These are phyloP conservation scores for Xerocomus brunneocitrinus DNA, from an alignment of 768 basidiomycete species.

Conservation along the genomic window DNA sequence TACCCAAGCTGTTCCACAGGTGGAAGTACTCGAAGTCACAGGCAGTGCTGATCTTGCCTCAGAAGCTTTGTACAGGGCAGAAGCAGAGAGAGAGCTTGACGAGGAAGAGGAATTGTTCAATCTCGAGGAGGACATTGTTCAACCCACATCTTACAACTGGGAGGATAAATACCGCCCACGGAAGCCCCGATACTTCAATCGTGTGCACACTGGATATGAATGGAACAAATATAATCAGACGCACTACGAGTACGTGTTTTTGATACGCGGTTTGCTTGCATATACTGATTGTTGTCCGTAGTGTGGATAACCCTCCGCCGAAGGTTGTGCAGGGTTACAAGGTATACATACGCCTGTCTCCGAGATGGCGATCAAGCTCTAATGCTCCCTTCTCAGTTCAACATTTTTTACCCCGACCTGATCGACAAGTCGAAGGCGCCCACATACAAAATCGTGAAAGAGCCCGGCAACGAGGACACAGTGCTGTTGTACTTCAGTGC, in stretches of 20 bases:
- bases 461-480: conserved; percentile 93
- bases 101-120: conserved; percentile 97
- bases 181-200: conserved; percentile 97
- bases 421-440: conserved; percentile 98
- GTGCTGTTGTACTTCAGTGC: conserved; percentile 91
- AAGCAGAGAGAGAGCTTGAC: conserved; percentile 89
- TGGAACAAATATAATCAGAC: conserved; percentile 99
- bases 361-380: not conserved
- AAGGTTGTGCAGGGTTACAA: conserved; percentile 99
- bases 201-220: conserved; percentile 98
- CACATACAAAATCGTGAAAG: conserved; percentile 92
- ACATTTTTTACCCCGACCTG: conserved; percentile 98
- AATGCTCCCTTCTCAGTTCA: conserved; percentile 52
- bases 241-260: conserved; percentile 79
- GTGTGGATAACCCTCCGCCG: conserved; percentile 97
- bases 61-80: conserved; percentile 86
- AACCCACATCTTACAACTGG: conserved; percentile 91
- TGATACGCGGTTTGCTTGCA: not conserved
- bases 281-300: conserved; percentile 30
- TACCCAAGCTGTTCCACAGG: conserved; percentile 55
- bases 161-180: conserved; percentile 97
- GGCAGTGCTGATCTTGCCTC: conserved; percentile 76
- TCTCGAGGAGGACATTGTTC: conserved; percentile 80
- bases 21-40: conserved; percentile 49
- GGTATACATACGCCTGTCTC: conserved; percentile 33